phyloP scores from a whole-genome alignment of 768 basidiomycete species.

The Phanerochaete carnosa region DNA sequence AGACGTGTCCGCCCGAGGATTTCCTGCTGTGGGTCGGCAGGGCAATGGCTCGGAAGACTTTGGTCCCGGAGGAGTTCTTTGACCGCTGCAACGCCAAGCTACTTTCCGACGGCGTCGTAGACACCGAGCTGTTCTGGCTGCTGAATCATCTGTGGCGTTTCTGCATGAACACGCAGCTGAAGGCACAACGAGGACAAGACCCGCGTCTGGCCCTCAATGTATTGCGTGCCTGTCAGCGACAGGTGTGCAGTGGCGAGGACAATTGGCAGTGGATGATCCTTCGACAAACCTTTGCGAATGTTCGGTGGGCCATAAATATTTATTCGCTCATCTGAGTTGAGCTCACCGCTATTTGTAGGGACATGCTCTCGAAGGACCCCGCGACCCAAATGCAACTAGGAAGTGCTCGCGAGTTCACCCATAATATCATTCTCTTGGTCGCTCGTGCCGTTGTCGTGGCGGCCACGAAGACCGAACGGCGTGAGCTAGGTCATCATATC shows the following conservation, averaged over 20 bases:
- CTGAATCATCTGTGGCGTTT: neutral
- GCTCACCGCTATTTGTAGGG: neutral
- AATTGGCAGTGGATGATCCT: neutral
- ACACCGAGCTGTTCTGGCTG: neutral
- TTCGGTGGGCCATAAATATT: neutral
- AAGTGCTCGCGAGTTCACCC: neutral
- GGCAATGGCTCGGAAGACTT: neutral
- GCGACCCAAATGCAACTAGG: neutral
- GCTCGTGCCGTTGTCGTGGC: neutral
- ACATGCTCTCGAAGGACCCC: neutral
- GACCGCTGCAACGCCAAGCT: neutral
- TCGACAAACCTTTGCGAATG: neutral
- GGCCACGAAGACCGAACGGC: neutral
- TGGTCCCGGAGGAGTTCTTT: neutral
- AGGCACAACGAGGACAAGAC: neutral
- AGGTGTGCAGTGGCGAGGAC: neutral
- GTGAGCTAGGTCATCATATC: too few species aligned
- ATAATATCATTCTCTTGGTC: neutral
- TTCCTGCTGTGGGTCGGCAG: neutral
- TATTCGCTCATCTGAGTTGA: neutral
- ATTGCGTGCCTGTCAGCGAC: neutral
- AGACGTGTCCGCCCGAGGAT: neutral
- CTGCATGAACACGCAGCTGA: neutral
- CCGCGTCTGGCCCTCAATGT: neutral
- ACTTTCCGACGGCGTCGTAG: neutral